These are phyloP conservation scores for Mycena metata DNA, from an alignment of 768 basidiomycete genomes.

Conservation along the genomic window DNA sequence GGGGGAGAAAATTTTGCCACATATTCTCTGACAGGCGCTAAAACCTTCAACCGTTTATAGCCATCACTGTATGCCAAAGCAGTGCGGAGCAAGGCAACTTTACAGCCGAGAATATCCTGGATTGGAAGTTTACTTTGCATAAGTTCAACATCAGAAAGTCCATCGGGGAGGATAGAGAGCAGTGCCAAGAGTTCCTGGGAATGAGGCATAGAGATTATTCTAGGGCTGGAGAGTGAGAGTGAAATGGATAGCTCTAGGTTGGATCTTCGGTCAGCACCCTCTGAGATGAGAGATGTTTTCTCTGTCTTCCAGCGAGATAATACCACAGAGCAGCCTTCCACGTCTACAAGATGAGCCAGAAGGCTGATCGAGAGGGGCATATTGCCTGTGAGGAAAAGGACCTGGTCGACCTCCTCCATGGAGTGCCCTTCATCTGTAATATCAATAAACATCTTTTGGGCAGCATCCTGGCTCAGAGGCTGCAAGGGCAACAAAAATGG, in stretches of 20 bases:
- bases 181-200: not conserved
- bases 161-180: slow-evolving; percentile 12
- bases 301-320: too few relatives aligned
- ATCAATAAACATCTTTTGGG: too few relatives aligned
- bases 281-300: too few relatives aligned
- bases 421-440: not conserved
- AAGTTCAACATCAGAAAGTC: slow-evolving; percentile 5
- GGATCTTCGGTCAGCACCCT: too few relatives aligned
- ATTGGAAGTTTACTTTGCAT: slow-evolving; percentile 1
- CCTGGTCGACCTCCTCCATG: not conserved
- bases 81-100: not conserved
- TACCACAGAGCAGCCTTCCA: not conserved
- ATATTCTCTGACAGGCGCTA: not conserved
- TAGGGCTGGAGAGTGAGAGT: not conserved
- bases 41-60: too few relatives aligned
- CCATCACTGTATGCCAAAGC: not conserved
- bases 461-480: too few relatives aligned
- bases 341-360: not conserved
- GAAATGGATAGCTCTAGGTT: too few relatives aligned
- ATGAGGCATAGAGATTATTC: not conserved
- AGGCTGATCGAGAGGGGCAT: not conserved
- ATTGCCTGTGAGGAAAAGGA: not conserved
- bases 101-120: slow-evolving; percentile 3
- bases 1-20: not conserved
- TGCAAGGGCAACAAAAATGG: too few relatives aligned